Conservation (phyloP, 2,329 filamentous ascomycete genomes). For the Blumeriella jaapii region DNA sequence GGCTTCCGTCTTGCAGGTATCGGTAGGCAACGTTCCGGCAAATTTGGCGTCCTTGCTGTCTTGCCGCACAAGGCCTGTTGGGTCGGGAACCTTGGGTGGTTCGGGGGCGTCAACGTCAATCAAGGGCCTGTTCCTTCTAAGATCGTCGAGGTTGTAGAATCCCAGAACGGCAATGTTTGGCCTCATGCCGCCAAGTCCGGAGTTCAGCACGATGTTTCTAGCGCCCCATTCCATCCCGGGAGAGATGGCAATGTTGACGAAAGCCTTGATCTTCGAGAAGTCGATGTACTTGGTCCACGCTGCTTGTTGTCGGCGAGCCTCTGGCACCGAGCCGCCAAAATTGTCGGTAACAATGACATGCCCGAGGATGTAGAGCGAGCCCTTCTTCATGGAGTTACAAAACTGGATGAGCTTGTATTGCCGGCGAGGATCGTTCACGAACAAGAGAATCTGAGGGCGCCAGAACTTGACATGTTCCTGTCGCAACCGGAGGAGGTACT, state of each 20-base stretch:
- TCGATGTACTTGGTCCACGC: conserved; percentile 79
- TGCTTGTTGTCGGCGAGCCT: conserved; percentile 69
- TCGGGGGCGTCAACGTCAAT: too few relatives aligned
- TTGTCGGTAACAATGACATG: conserved; percentile 82
- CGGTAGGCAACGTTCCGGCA: conserved; percentile 53
- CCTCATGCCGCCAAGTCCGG: conserved; percentile 76
- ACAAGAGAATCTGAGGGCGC: conserved; percentile 75
- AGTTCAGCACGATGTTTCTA: conserved; percentile 69
- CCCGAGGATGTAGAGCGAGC: conserved; percentile 67
- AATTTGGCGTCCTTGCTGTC: conserved; percentile 45
- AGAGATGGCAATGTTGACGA: conserved; percentile 76
- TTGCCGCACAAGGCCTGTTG: conserved; percentile 33
- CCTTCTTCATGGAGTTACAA: conserved; percentile 85
- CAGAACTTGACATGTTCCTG: conserved; percentile 92
- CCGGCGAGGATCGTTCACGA: conserved; percentile 71
- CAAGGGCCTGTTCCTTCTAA: conserved; percentile 47
- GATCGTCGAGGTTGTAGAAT: conserved; percentile 70
- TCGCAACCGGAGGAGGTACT: conserved; percentile 71
- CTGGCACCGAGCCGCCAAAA: conserved; percentile 66
- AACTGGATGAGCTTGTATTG: conserved; percentile 81
- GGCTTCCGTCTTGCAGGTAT: conserved; percentile 54
- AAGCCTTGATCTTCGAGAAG: conserved; percentile 76
- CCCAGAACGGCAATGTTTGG: conserved; percentile 78
- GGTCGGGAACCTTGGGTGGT: conserved; percentile 34
- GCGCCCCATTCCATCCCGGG: conserved; percentile 77